Percentiles rank a stretch among this genome's conserved stretches.
Evolutionary conservation across 129 eudicot species (phyloP).

Genomic region (Scalesia atractyloides): DNA sequence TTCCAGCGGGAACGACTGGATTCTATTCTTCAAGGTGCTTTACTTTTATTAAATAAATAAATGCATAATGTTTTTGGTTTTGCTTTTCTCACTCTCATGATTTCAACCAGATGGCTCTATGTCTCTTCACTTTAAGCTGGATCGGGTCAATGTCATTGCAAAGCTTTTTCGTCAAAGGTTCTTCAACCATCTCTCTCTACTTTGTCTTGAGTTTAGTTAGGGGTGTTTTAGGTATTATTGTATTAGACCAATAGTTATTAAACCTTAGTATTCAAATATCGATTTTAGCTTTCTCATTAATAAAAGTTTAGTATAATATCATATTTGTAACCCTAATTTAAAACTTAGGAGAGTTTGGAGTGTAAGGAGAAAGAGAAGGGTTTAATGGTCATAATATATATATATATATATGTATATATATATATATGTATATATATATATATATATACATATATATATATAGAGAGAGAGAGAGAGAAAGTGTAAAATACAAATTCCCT

Average conservation of each 20-base stretch:
- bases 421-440: too few species aligned
- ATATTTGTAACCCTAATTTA: too few species aligned
- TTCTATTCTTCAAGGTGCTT: constrained; percentile 58
- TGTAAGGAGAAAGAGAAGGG: neutral
- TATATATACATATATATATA: too few species aligned
- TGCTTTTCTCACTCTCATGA: neutral
- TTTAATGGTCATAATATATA: neutral
- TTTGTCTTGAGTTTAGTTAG: neutral
- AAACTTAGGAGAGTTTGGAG: neutral
- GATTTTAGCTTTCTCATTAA: neutral
- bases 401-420: too few species aligned
- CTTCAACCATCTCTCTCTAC: constrained; percentile 6
- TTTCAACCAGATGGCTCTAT: constrained; percentile 29
- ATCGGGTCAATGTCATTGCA: constrained; percentile 41
- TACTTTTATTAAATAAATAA: neutral
- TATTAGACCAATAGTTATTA: neutral
- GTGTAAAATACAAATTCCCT: too few species aligned
- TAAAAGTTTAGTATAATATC: neutral
- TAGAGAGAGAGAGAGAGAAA: too few species aligned
- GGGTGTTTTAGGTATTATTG: constrained; percentile 7
- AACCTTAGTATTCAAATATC: neutral
- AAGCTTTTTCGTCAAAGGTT: constrained; percentile 40
- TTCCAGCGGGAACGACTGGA: constrained; percentile 65
- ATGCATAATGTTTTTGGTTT: neutral
- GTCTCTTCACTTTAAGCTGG: constrained; percentile 32